phyloP scores from a whole-genome alignment of 768 basidiomycete species.

The Boletus tylopilopsis region DNA sequence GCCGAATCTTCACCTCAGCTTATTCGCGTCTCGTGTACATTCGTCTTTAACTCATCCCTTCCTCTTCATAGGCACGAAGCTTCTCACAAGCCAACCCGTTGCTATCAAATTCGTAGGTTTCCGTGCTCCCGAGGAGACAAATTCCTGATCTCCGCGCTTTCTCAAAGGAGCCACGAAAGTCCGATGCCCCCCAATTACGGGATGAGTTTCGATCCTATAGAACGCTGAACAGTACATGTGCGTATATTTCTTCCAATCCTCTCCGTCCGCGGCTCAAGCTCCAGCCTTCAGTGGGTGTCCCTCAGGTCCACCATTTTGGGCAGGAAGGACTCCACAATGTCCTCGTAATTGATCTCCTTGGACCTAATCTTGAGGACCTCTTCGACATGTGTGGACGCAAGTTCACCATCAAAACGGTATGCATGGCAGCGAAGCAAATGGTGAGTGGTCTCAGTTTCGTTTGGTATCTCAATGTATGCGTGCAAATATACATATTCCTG shows the following conservation, averaged over 20 bases:
- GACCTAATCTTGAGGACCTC: slow-evolving; percentile 96
- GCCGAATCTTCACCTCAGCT: slow-evolving; percentile 1
- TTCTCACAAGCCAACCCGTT: slow-evolving; percentile 81
- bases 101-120: slow-evolving; percentile 93
- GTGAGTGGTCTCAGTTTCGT: slow-evolving; percentile 41
- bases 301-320: slow-evolving; percentile 98
- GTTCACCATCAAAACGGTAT: slow-evolving; percentile 96
- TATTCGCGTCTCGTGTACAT: background rate
- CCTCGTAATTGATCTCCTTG: slow-evolving; percentile 89
- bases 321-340: slow-evolving; percentile 98
- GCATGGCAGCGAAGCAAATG: slow-evolving; percentile 99
- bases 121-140: slow-evolving; percentile 6
- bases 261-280: slow-evolving; percentile 13
- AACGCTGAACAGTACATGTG: slow-evolving; percentile 87
- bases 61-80: slow-evolving; percentile 64
- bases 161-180: slow-evolving; percentile 88
- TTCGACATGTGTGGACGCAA: slow-evolving; percentile 99
- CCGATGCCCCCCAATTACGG: slow-evolving; percentile 94
- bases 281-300: slow-evolving; percentile 73
- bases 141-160: slow-evolving; percentile 14
- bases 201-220: slow-evolving; percentile 98
- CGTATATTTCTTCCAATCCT: slow-evolving; percentile 31
- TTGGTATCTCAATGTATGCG: slow-evolving; percentile 1
- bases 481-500: background rate
- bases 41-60: slow-evolving; percentile 11